Conservation (phyloP, 108 stramenopile genomes). For the Nitzschia sp. region DNA sequence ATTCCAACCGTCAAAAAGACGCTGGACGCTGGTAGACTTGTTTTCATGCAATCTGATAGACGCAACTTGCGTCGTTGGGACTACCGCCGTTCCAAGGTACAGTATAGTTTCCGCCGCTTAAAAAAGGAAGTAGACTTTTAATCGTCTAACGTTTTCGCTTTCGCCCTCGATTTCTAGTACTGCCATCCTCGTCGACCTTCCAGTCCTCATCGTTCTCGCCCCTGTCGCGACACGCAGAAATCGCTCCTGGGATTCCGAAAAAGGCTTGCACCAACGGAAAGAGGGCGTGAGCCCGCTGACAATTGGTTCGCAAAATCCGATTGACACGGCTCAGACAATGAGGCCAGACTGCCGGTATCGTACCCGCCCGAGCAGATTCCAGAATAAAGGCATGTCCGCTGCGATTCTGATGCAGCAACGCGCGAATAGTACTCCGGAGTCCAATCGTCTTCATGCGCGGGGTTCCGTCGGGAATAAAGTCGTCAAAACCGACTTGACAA, state of each 20-base stretch:
- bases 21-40: no score
- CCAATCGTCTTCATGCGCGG: neutral
- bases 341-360: neutral
- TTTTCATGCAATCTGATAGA: no score
- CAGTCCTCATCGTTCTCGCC: no score
- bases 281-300: neutral
- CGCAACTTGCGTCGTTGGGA: no score
- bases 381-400: neutral
- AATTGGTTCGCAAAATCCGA: slow-evolving; percentile 1
- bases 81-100: no score
- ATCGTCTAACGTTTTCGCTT: no score
- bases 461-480: slow-evolving; percentile 2
- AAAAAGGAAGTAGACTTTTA: no score
- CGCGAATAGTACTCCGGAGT: neutral
- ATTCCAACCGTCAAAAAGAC: no score
- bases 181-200: no score
- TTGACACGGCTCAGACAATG: neutral
- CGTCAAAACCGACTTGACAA: neutral
- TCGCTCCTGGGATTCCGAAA: neutral
- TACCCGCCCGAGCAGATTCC: neutral
- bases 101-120: no score
- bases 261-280: neutral
- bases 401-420: neutral
- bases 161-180: no score
- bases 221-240: no score